These are phyloP conservation scores for Coffea eugenioides DNA, from an alignment of 257 asterid genomes.

Conservation along the genomic window DNA sequence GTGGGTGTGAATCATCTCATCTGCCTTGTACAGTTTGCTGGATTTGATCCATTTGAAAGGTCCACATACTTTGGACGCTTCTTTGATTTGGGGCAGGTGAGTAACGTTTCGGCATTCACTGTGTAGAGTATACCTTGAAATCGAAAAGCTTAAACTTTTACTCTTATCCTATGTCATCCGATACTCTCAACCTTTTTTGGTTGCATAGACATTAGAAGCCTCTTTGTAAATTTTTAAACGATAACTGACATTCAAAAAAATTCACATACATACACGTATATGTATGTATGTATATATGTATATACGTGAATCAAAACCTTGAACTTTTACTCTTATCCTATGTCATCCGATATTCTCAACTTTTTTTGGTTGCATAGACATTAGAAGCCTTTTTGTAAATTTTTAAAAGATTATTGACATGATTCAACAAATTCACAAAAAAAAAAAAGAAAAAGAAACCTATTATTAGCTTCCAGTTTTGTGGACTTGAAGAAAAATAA, in stretches of 20 bases:
- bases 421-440: background rate
- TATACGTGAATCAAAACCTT: background rate
- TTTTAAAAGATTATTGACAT: background rate
- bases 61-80: slow-evolving; percentile 93
- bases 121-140: background rate
- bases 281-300: too few relatives aligned
- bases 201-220: background rate
- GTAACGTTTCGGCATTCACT: slow-evolving; percentile 17
- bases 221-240: background rate
- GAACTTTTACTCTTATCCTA: background rate
- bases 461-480: background rate
- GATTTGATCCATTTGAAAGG: slow-evolving; percentile 95
- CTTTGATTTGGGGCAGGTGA: slow-evolving; percentile 94
- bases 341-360: background rate
- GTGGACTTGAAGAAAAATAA: background rate
- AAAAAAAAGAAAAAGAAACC: too few relatives aligned
- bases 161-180: background rate
- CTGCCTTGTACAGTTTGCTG: slow-evolving; percentile 66
- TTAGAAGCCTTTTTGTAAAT: background rate
- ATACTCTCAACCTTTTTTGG: background rate
- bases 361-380: background rate
- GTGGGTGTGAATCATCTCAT: background rate
- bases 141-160: background rate
- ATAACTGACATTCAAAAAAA: background rate
- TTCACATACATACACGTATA: too few relatives aligned